Conservation (phyloP, 768 basidiomycete genomes). For the Tubosaeta sp. region DNA sequence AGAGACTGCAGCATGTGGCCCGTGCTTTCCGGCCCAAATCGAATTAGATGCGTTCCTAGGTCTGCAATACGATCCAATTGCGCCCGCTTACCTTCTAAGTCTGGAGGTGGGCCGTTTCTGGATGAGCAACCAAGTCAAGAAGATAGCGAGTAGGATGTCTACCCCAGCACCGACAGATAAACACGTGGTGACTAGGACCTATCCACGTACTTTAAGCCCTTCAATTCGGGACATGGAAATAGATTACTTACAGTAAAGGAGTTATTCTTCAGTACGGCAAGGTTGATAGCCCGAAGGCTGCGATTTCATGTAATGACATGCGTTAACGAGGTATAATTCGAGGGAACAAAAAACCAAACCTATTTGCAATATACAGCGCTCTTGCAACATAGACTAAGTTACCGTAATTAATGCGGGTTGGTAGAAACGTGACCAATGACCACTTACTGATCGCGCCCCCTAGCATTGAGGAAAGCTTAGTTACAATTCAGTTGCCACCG, state of each 20-base stretch:
- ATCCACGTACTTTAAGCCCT: background rate
- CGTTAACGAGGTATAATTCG: background rate
- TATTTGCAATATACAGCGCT: background rate
- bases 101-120: background rate
- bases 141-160: background rate
- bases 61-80: background rate
- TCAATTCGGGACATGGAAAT: background rate
- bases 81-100: background rate
- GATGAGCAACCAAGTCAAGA: background rate
- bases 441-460: background rate
- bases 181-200: background rate
- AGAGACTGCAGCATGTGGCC: conserved; percentile 5
- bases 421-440: background rate
- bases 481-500: background rate
- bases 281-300: background rate
- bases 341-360: background rate
- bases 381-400: background rate
- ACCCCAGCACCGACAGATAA: background rate
- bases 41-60: background rate
- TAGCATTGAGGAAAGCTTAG: background rate
- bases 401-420: background rate
- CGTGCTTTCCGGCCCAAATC: conserved; percentile 4
- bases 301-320: background rate
- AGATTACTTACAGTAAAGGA: background rate
- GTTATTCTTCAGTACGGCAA: background rate